phyloP scores from a whole-genome alignment of 2,329 filamentous ascomycete genomes.

The Pyrenochaeta sp. region DNA sequence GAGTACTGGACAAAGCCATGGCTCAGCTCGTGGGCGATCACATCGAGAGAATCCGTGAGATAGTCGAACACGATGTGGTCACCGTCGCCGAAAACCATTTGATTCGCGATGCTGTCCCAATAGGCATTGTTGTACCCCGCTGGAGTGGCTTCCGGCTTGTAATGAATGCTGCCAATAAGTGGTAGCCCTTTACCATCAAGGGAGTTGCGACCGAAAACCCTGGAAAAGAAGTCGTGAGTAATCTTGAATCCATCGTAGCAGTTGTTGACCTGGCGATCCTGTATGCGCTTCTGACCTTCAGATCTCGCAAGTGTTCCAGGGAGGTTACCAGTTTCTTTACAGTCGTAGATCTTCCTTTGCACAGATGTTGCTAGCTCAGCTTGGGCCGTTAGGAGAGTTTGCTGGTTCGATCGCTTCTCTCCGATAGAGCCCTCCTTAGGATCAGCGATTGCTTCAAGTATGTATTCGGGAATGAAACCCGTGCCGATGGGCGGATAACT shows the following conservation, averaged over 20 bases:
- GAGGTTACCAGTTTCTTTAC: conserved; percentile 2
- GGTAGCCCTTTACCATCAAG: conserved; percentile 61
- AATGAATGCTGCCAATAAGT: conserved; percentile 64
- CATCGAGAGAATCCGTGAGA: conserved; percentile 63
- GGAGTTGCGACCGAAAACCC: conserved; percentile 61
- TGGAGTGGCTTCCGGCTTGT: conserved; percentile 24
- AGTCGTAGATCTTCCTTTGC: conserved; percentile 5
- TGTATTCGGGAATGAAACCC: conserved; percentile 3
- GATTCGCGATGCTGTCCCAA: conserved; percentile 58
- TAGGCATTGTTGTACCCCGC: conserved; percentile 56
- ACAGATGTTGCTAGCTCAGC: neutral
- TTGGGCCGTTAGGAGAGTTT: neutral
- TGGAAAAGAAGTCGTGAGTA: conserved; percentile 61
- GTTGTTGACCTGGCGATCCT: conserved; percentile 49
- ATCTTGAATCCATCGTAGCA: conserved; percentile 61
- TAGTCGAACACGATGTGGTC: conserved; percentile 58
- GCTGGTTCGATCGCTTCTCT: neutral
- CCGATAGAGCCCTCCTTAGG: neutral
- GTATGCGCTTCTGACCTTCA: conserved; percentile 5
- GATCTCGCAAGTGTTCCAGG: conserved; percentile 3
- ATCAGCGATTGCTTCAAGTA: conserved; percentile 1
- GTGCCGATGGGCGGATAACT: neutral
- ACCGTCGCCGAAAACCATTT: conserved; percentile 67
- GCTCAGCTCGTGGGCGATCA: conserved; percentile 66
- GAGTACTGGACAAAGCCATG: conserved; percentile 64